Conservation (phyloP, 495 filamentous ascomycete genomes). For the Pyrenopolyporus hunteri region DNA sequence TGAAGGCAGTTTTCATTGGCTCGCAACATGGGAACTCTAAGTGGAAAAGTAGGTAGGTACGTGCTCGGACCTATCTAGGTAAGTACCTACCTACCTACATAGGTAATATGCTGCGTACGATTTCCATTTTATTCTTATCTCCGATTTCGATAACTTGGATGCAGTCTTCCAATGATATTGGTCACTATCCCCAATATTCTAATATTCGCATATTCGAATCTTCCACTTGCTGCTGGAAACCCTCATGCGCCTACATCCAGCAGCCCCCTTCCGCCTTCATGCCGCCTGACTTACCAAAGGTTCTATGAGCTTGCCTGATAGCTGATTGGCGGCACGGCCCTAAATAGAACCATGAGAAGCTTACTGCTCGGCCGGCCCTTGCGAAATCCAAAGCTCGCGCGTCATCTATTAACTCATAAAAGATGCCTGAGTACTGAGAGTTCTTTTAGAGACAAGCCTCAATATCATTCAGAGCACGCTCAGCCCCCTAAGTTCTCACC, state of each 20-base stretch:
- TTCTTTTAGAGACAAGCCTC: background rate
- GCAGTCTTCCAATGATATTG: no score
- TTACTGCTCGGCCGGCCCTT: constrained; percentile 21
- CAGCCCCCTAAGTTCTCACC: background rate
- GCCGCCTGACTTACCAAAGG: no score
- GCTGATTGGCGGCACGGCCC: constrained; percentile 13
- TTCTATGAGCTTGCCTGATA: constrained; percentile 31
- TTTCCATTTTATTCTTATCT: background rate
- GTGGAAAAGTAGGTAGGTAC: no score
- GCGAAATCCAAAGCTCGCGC: background rate
- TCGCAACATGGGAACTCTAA: no score
- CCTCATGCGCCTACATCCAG: background rate
- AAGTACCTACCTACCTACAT: no score
- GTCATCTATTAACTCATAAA: background rate
- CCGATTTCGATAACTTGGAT: background rate
- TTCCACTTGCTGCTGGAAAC: no score
- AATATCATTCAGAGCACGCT: background rate
- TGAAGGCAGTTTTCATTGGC: no score
- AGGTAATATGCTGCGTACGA: background rate
- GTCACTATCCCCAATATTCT: no score
- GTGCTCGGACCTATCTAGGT: no score
- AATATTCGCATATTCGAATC: no score
- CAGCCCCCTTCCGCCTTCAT: no score
- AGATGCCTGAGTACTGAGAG: constrained; percentile 6
- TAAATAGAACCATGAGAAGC: constrained; percentile 27